Evolutionary conservation across 2,329 filamentous ascomycete genomes (phyloP).

Genomic region (Microcyclospora tardicrescens): DNA sequence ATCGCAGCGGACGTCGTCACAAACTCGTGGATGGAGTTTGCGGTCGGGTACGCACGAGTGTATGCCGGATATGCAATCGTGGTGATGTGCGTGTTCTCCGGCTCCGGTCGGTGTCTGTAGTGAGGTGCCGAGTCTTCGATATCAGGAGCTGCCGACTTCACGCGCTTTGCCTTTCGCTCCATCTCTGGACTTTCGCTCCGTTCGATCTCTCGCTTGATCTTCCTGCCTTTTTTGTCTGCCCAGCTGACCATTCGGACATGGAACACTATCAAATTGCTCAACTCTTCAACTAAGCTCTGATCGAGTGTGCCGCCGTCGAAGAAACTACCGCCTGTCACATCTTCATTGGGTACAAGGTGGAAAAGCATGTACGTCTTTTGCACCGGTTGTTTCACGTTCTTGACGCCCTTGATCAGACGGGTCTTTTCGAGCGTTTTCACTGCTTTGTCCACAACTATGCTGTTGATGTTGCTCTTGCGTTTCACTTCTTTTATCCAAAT

Average conservation of each 20-base stretch:
- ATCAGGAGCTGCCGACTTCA: slow-evolving; percentile 8
- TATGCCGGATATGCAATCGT: slow-evolving; percentile 20
- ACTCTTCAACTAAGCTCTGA: slow-evolving; percentile 68
- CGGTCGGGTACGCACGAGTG: slow-evolving; percentile 60
- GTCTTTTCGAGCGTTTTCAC: slow-evolving; percentile 75
- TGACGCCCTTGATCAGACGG: slow-evolving; percentile 74
- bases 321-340: slow-evolving; percentile 88
- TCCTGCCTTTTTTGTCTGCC: slow-evolving; percentile 37
- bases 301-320: slow-evolving; percentile 87
- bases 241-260: slow-evolving; percentile 62
- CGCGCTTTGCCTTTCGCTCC: slow-evolving; percentile 11
- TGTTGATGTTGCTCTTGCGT: slow-evolving; percentile 61
- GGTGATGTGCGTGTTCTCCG: slow-evolving; percentile 9
- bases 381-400: slow-evolving; percentile 78
- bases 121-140: slow-evolving; percentile 17
- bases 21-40: slow-evolving; percentile 61
- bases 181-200: slow-evolving; percentile 3
- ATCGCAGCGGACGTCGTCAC: slow-evolving; percentile 59
- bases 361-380: slow-evolving; percentile 95
- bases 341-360: slow-evolving; percentile 70
- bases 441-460: slow-evolving; percentile 64
- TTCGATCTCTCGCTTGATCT: slow-evolving; percentile 8
- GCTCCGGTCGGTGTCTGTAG: slow-evolving; percentile 8
- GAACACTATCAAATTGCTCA: slow-evolving; percentile 61
- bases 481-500: slow-evolving; percentile 87